Percentiles rank a stretch among this genome's conserved stretches.
These are phyloP conservation scores for Cercospora zeina DNA, from an alignment of 2,329 filamentous ascomycete genomes.

Conservation along the genomic window DNA sequence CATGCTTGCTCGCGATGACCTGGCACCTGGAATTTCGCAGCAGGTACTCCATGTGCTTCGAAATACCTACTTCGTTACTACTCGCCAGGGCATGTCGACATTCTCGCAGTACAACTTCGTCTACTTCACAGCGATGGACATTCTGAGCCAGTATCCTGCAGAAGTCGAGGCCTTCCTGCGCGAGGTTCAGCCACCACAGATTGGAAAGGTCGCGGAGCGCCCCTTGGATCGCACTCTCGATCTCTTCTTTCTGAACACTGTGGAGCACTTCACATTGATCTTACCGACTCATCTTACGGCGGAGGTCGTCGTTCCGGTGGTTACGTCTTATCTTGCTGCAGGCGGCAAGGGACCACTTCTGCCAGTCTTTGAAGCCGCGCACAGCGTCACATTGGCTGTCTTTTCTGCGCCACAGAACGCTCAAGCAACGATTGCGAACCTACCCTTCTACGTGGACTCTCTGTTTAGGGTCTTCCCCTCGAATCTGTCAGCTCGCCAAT, in stretches of 20 bases:
- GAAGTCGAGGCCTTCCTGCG: conserved; percentile 67
- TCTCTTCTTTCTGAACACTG: conserved; percentile 82
- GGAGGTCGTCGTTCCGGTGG: conserved; percentile 70
- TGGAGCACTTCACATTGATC: conserved; percentile 76
- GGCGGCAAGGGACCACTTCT: conserved; percentile 59
- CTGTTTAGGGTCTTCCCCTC: conserved; percentile 75
- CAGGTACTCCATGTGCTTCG: conserved; percentile 73
- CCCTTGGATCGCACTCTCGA: conserved; percentile 73
- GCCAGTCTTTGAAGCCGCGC: conserved; percentile 83
- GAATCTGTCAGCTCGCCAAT: conserved; percentile 79
- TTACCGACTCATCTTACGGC: conserved; percentile 69
- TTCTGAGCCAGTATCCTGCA: conserved; percentile 68
- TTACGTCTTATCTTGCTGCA: conserved; percentile 70
- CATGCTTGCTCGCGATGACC: conserved; percentile 55
- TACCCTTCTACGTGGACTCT: conserved; percentile 81
- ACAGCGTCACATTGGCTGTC: conserved; percentile 76
- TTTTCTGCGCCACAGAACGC: conserved; percentile 78
- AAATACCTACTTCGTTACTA: conserved; percentile 79
- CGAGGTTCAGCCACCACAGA: conserved; percentile 58
- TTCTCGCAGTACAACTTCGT: conserved; percentile 86
- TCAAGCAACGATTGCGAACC: conserved; percentile 66
- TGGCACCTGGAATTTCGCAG: conserved; percentile 66
- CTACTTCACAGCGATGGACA: conserved; percentile 78
- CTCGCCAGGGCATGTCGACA: conserved; percentile 67
- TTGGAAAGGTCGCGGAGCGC: conserved; percentile 59